Conservation (phyloP, 805 yeast genomes). For the Blastobotrys robertii region DNA sequence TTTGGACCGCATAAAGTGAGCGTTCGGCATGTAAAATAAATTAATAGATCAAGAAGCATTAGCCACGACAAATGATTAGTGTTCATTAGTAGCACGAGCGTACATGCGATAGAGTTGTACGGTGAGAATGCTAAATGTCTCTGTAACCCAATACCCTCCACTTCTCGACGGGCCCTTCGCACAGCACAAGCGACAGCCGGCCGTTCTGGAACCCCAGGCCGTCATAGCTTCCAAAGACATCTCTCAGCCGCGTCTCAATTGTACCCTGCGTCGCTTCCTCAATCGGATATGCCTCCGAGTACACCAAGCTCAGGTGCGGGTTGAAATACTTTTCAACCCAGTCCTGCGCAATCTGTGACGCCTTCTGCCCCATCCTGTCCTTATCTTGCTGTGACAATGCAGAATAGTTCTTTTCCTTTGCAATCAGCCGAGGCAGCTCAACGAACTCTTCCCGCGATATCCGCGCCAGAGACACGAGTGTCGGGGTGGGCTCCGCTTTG, state of each 20-base stretch:
- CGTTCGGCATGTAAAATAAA: neutral
- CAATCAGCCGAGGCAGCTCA: conserved; percentile 16
- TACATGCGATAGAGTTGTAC: neutral
- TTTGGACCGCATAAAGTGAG: conserved; percentile 73
- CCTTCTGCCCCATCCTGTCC: conserved; percentile 22
- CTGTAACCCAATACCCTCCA: conserved; percentile 54
- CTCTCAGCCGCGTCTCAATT: conserved; percentile 55
- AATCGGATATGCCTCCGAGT: conserved; percentile 55
- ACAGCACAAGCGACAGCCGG: conserved; percentile 53
- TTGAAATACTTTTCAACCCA: conserved; percentile 52
- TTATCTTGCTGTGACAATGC: conserved; percentile 23
- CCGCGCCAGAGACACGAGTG: conserved; percentile 41
- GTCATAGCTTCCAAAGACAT: conserved; percentile 40
- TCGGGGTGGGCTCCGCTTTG: conserved; percentile 36
- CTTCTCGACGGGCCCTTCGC: conserved; percentile 61
- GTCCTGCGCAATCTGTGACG: conserved; percentile 37
- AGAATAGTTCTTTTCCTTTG: conserved; percentile 15
- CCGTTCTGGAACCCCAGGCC: conserved; percentile 59
- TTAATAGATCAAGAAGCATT: neutral
- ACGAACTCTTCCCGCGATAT: conserved; percentile 30
- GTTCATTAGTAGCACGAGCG: too few relatives aligned
- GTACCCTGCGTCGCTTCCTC: conserved; percentile 57
- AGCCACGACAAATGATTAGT: neutral
- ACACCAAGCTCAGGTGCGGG: conserved; percentile 67
- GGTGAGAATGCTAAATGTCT: conserved; percentile 15